Conservation (phyloP, 2,329 filamentous ascomycete genomes). For the Aspergillus ustus region DNA sequence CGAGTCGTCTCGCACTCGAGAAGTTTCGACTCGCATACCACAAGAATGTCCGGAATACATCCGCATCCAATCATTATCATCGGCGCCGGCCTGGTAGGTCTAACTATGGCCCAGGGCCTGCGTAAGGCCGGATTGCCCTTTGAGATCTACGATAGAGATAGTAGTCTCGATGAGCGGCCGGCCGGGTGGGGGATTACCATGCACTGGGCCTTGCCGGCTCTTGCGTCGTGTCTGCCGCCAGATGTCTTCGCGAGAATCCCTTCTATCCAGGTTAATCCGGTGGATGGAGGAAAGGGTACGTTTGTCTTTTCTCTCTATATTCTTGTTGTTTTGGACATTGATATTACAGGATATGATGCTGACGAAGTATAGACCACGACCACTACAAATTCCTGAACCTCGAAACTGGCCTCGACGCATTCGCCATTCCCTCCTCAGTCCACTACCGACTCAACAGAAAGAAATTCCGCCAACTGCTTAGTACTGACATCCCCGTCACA, state of each 20-base stretch:
- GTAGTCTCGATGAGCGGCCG: conserved; percentile 52
- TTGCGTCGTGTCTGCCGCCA: conserved; percentile 57
- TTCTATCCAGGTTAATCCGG: conserved; percentile 59
- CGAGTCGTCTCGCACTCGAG: conserved; percentile 14
- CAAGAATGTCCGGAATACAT: not conserved
- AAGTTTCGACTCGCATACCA: not conserved
- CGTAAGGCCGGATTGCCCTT: conserved; percentile 39
- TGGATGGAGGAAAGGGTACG: conserved; percentile 51
- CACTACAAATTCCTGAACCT: conserved; percentile 63
- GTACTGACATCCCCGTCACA: conserved; percentile 53
- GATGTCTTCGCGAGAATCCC: conserved; percentile 52
- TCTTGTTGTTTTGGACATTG: too few species aligned
- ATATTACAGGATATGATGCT: not conserved
- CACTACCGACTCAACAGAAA: conserved; percentile 56
- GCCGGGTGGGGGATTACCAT: conserved; percentile 68
- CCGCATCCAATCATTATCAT: conserved; percentile 41
- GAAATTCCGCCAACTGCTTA: conserved; percentile 52
- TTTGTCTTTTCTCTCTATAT: not conserved
- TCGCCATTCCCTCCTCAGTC: conserved; percentile 49
- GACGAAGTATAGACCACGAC: conserved; percentile 40
- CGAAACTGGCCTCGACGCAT: conserved; percentile 53
- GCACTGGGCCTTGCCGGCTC: conserved; percentile 44
- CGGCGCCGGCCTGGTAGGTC: conserved; percentile 49
- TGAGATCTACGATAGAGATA: conserved; percentile 48
- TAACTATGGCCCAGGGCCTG: conserved; percentile 48